Conservation (phyloP, 2,329 filamentous ascomycete genomes). For the Pseudocercospora fuligena region DNA sequence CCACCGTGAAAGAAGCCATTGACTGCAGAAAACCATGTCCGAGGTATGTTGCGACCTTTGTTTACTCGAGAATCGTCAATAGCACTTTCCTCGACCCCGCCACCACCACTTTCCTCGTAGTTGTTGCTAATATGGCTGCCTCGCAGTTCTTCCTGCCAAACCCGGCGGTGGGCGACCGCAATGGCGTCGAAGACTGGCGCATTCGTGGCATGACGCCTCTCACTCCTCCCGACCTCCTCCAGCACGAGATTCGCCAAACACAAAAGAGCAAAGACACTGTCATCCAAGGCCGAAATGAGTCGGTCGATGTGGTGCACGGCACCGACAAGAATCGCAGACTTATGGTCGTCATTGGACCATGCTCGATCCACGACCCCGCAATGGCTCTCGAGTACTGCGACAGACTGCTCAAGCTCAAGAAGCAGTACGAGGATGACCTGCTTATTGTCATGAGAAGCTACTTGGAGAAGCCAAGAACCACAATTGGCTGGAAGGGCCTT, state of each 20-base stretch:
- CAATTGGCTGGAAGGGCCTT: constrained; percentile 97
- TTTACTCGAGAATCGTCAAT: neutral
- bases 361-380: constrained; percentile 93
- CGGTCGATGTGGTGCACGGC: constrained; percentile 65
- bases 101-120: neutral
- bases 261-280: constrained; percentile 60
- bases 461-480: constrained; percentile 97
- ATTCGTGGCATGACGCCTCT: constrained; percentile 70
- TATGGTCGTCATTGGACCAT: constrained; percentile 87
- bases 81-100: neutral
- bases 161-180: constrained; percentile 54
- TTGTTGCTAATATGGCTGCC: constrained; percentile 12
- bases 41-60: neutral
- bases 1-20: neutral
- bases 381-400: constrained; percentile 93
- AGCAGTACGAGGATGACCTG: constrained; percentile 87
- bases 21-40: neutral
- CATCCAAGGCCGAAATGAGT: constrained; percentile 63
- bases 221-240: constrained; percentile 89
- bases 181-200: constrained; percentile 57
- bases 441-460: constrained; percentile 97
- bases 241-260: constrained; percentile 79
- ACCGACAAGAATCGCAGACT: constrained; percentile 62
- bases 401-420: constrained; percentile 76
- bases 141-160: constrained; percentile 57